phyloP scores from a whole-genome alignment of 2,329 filamentous ascomycete genomes.

The Mycosphaerella arachidis region DNA sequence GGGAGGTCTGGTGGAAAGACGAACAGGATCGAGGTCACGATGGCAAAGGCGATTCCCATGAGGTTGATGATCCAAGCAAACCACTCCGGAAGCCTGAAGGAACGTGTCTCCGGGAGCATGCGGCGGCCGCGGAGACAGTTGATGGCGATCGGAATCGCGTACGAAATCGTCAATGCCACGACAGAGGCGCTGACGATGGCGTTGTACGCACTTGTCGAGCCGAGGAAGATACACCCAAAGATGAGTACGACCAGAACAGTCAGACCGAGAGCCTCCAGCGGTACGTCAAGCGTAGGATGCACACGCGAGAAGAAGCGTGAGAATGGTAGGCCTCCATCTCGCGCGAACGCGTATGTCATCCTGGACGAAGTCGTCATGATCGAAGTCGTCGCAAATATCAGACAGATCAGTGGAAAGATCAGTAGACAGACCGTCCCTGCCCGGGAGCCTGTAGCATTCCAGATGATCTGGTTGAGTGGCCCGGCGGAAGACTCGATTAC shows the following conservation, averaged over 20 bases:
- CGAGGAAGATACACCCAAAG: slow-evolving; percentile 36
- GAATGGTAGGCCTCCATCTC: slow-evolving; percentile 34
- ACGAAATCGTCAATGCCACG: slow-evolving; percentile 66
- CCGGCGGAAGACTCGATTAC: slow-evolving; percentile 31
- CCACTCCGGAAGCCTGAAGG: slow-evolving; percentile 52
- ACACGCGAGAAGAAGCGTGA: slow-evolving; percentile 34
- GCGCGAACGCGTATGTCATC: slow-evolving; percentile 37
- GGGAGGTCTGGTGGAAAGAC: slow-evolving; percentile 66
- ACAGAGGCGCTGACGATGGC: slow-evolving; percentile 51
- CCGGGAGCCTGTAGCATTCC: slow-evolving; percentile 32
- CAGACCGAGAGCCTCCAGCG: slow-evolving; percentile 32
- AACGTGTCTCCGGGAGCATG: slow-evolving; percentile 54
- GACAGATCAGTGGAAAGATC: slow-evolving; percentile 35
- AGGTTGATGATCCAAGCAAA: slow-evolving; percentile 59
- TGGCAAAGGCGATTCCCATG: slow-evolving; percentile 59
- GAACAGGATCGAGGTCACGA: slow-evolving; percentile 70
- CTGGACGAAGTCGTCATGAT: slow-evolving; percentile 36
- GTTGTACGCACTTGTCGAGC: slow-evolving; percentile 36
- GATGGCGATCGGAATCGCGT: slow-evolving; percentile 68
- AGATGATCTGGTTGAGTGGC: slow-evolving; percentile 34
- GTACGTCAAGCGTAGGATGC: slow-evolving; percentile 33
- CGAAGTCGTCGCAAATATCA: slow-evolving; percentile 33
- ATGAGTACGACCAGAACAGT: slow-evolving; percentile 32
- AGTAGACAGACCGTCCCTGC: slow-evolving; percentile 35
- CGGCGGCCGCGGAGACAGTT: slow-evolving; percentile 63